A percentile compares a stretch with the other conserved stretches of the same genome.
phyloP scores from a whole-genome alignment of 352 stramenopile genomes.

The Phytophthora meadii region DNA sequence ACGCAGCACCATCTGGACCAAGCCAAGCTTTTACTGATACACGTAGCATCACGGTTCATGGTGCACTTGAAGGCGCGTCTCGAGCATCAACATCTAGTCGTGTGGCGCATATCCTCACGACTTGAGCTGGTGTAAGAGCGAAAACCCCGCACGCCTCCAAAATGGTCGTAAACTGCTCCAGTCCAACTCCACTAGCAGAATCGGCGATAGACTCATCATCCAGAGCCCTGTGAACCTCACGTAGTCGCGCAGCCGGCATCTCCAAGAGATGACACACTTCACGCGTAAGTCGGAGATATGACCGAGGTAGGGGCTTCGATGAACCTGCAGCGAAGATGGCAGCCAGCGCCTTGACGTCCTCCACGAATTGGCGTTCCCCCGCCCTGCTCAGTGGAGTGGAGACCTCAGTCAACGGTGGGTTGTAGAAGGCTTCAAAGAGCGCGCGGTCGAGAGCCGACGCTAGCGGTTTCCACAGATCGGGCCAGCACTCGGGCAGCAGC shows the following conservation, averaged over 20 bases:
- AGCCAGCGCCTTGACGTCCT: slow-evolving; percentile 46
- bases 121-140: slow-evolving; percentile 53
- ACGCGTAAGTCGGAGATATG: slow-evolving; percentile 54
- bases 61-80: not conserved
- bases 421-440: slow-evolving; percentile 45
- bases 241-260: slow-evolving; percentile 45
- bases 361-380: slow-evolving; percentile 46
- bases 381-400: slow-evolving; percentile 24
- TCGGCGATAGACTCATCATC: slow-evolving; percentile 29
- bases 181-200: slow-evolving; percentile 8
- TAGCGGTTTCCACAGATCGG: slow-evolving; percentile 43
- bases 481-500: slow-evolving; percentile 36
- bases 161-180: slow-evolving; percentile 77
- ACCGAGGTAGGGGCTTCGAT: slow-evolving; percentile 35
- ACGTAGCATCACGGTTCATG: not conserved
- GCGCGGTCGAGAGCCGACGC: slow-evolving; percentile 45
- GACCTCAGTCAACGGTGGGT: slow-evolving; percentile 9
- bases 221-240: slow-evolving; percentile 57
- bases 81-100: slow-evolving; percentile 27
- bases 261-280: slow-evolving; percentile 57
- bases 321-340: slow-evolving; percentile 44
- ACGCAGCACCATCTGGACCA: slow-evolving; percentile 2
- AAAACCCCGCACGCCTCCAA: slow-evolving; percentile 69
- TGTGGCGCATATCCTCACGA: slow-evolving; percentile 43
- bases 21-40: slow-evolving; percentile 17